A percentile compares a stretch with the other conserved stretches of the same genome.
phyloP scores from a whole-genome alignment of 2,329 filamentous ascomycete genomes.

The Boeremia lycopersici region DNA sequence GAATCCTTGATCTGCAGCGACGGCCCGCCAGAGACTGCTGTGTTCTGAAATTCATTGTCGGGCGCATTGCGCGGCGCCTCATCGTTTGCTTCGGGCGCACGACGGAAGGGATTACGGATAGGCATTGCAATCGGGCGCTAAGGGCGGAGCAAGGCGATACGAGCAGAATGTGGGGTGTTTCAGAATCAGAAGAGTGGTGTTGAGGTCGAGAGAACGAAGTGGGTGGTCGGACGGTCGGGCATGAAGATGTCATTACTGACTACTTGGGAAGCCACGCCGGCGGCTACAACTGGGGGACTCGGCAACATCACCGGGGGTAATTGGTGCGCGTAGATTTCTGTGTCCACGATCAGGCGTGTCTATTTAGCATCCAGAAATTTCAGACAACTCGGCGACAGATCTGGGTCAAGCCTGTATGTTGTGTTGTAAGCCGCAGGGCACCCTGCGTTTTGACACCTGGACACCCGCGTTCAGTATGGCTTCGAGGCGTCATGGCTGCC shows the following conservation, averaged over 20 bases:
- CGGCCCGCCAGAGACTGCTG: slow-evolving; percentile 45
- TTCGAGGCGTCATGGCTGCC: slow-evolving; percentile 23
- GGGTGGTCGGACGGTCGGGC: slow-evolving; percentile 14
- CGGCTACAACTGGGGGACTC: slow-evolving; percentile 8
- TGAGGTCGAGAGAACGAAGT: slow-evolving; percentile 17
- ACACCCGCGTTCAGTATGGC: slow-evolving; percentile 21
- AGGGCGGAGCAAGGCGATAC: slow-evolving; percentile 22
- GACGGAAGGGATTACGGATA: slow-evolving; percentile 51
- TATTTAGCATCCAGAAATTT: not conserved
- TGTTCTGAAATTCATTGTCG: slow-evolving; percentile 43
- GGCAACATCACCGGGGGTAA: slow-evolving; percentile 12
- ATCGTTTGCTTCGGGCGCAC: slow-evolving; percentile 43
- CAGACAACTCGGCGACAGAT: slow-evolving; percentile 2
- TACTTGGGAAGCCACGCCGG: slow-evolving; percentile 13
- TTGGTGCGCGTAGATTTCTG: not conserved
- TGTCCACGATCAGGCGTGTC: slow-evolving; percentile 2
- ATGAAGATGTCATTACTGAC: slow-evolving; percentile 15
- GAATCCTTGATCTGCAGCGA: slow-evolving; percentile 53
- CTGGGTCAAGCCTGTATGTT: slow-evolving; percentile 1
- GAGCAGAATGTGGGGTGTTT: slow-evolving; percentile 22
- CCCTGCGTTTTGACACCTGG: slow-evolving; percentile 36
- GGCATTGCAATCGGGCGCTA: slow-evolving; percentile 40
- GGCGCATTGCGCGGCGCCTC: slow-evolving; percentile 38
- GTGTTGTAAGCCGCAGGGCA: slow-evolving; percentile 10
- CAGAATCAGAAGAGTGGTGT: slow-evolving; percentile 25